Evolutionary conservation across 2,329 filamentous ascomycete species (phyloP), one percentile per base, ranked within the genome.

Genomic region (Penicillium sp.): DNA sequence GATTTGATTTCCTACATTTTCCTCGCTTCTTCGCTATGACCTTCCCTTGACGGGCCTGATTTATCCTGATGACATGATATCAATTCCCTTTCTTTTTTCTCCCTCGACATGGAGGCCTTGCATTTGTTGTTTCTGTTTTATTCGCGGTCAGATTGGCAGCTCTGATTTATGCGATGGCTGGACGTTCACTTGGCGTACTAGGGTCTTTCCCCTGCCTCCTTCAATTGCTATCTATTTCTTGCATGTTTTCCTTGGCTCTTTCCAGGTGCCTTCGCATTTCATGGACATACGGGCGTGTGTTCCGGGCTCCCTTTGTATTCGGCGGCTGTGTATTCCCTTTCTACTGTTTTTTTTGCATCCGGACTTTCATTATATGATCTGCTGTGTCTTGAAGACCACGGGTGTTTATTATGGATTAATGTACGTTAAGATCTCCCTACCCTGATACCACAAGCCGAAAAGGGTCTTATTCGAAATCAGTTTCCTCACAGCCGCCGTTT

Each of bases 341-440:
- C 33, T 53, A 66, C 55, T 43, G 68, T 63, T 66, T 66, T 62
- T 50, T 61, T 70, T 72, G 71, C 74, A 74, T 71, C 69, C 68
- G 70, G 68, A 70, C 69, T 70, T 68, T 29, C 69, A 61, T 75
- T 71, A 61, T 67, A 68, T 67, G 70, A 66, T 66, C 49, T 55
- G 51, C 69, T 71, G 64, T 69, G 67, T 69, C 68, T 69, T 72
- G 68, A 68, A 63, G 68, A 67, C 68, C 65, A 54, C 60, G 55
- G 66, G 69, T 68, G 68, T 64, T 70, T 66, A 69, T 63, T 63
- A 72, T 75, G 73, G 69, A 69, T 74, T 70, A 72, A 78, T 80
- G 78, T 80, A 80, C 74, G 78, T 80, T 80, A 80, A 79, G 64
- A 64, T 75, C 74, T 78, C 77, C 77, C 76, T 77, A 70, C 68